Evolutionary conservation across 2,329 filamentous ascomycete species (phyloP), one percentile per base, ranked within the genome.

Genomic region (Elsinoe fawcettii): DNA sequence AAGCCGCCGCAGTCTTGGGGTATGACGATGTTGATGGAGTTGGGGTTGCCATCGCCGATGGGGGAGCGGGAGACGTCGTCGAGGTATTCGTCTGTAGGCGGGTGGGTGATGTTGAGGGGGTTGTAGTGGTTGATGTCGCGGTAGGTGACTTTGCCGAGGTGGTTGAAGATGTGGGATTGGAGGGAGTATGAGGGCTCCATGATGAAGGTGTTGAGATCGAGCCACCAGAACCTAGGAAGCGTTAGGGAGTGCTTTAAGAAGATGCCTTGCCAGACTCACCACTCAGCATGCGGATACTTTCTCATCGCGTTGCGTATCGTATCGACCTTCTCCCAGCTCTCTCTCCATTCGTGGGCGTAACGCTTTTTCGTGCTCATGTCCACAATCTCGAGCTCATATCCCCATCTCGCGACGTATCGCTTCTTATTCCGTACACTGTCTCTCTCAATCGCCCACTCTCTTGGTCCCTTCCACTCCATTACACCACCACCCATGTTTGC

Each of bases 291-390:
- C 25, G 93, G 93, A 68, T 97, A 96, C 71, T 96, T 96, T 69
- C 85, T 83, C 80, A 99, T 85, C 44, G 87, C 85, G 60, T 89
- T 88, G 60, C 92, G 84, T 66, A 99, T 84, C 41, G 90, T 90
- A 70, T 99, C 93, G 60, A 96, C 91, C 77, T 97, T 99, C 74
- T 99, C 93, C 93, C 93, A 99, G 71, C 92, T 95, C 74, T 99
- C 93, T 67, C 93, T 83, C 93, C 93, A 99, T 74, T 99, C 93
- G 74, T 99, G 93, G 25, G 93, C 92, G 70, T 99, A 99, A 63
- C 91, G 85, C 75, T 96, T 97, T 80, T 96, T 96, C 56, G 91
- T 96, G 75, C 90, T 92, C 91, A 99, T 95, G 71, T 99, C 95
- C 63, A 95, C 90, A 68, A 97, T 87, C 71, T 99, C 93, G 59